Base-by-base conservation (phyloP, 192 early-diverging fungal species). In the Coemansia asiatica region DNA sequence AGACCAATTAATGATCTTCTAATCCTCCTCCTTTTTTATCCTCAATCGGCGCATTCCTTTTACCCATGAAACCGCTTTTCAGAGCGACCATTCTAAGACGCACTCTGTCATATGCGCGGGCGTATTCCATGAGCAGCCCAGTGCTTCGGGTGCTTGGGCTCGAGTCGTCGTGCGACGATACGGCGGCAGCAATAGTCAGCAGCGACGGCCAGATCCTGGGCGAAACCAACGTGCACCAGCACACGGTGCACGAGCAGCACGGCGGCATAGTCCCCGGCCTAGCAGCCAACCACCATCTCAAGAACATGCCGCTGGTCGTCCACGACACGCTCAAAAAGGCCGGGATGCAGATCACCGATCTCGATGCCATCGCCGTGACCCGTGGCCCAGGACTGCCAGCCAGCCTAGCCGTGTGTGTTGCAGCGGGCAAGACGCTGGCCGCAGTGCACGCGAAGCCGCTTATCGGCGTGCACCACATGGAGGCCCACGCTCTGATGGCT, bases 391-490 rank as follows among this genome's bases (percentile, higher is more conserved):
- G 91, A 1, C 57, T 92, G 63, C 83, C 88, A 1, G 85, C 87
- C 40, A 87, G 87, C 59, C 74, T 92, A 28, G 72, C 83, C 13
- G 90, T 90, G 2, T 85, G 91, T 28, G 58, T 92, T 66, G 86
- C 87, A 19, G 90, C 90, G 0, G 91, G 83, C 28, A 91, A 91
- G 58, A 85, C 87, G 19, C 64, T 92, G 51, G 91, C 91, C 12
- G 89, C 88, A 0, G 90, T 84, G 19, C 57, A 56, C 63, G 69
- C 75, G 29, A 86, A 86, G 68, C 90, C 91, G 15, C 74, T 92
- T 25, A 69, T 92, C 33, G 91, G 91, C 26, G 89, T 91, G 44
- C 91, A 92, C 68, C 91, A 92, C 64, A 92, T 91, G 91, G 91
- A 93, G 70, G 91, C 90, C 2, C 91, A 93, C 56, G 90, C 91